A percentile compares a stretch with the other conserved stretches of the same genome.
Conservation (phyloP, 805 yeast species). For the Sungouiozyma ichnusensis region DNA sequence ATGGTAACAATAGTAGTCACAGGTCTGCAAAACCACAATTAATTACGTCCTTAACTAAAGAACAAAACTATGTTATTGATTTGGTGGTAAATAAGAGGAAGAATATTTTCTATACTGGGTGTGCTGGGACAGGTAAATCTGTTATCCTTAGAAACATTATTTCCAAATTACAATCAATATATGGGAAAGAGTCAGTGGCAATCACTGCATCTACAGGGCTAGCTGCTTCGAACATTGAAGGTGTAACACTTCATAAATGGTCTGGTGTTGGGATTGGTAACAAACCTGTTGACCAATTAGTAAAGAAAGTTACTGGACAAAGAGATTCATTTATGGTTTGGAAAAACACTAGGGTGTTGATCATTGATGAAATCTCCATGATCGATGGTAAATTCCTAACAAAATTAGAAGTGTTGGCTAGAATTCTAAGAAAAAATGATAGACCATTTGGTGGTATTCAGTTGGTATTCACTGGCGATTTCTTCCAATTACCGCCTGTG, state of each 20-base stretch:
- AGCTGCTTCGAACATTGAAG: conserved; percentile 92
- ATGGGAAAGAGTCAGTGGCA: conserved; percentile 48
- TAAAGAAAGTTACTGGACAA: conserved; percentile 11
- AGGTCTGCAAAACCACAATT: neutral
- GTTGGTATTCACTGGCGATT: conserved; percentile 84
- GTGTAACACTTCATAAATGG: conserved; percentile 76
- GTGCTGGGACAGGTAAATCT: conserved; percentile 86
- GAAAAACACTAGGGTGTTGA: conserved; percentile 57
- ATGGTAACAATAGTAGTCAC: neutral
- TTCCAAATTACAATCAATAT: conserved; percentile 34
- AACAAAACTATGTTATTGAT: conserved; percentile 44
- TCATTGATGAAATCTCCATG: conserved; percentile 94
- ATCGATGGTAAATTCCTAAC: conserved; percentile 70
- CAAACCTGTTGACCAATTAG: conserved; percentile 37
- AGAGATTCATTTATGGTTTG: conserved; percentile 33
- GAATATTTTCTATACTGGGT: conserved; percentile 65
- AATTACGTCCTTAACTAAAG: conserved; percentile 28
- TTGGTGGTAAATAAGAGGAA: conserved; percentile 39
- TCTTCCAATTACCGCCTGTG: conserved; percentile 92
- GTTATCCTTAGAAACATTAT: conserved; percentile 58
- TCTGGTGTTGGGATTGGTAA: conserved; percentile 78
- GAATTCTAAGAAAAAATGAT: conserved; percentile 36
- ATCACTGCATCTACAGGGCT: conserved; percentile 94
- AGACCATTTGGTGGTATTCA: conserved; percentile 93
- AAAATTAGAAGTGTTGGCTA: conserved; percentile 63